These are phyloP conservation scores for Phytopythium helicoides DNA, from an alignment of 352 stramenopile genomes.

Conservation along the genomic window DNA sequence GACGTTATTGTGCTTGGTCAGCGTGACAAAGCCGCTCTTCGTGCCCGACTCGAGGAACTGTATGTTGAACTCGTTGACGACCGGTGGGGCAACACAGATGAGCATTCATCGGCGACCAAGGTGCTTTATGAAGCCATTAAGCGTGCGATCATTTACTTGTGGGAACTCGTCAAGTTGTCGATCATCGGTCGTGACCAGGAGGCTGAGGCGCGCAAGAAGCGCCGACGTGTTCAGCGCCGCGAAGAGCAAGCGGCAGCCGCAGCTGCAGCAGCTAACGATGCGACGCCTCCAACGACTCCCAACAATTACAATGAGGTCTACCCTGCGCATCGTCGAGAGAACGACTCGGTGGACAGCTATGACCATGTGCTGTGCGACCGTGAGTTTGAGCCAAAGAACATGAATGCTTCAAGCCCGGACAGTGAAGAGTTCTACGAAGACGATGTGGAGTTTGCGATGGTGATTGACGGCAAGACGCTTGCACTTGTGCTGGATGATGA, in stretches of 20 bases:
- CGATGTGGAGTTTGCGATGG: slow-evolving; percentile 86
- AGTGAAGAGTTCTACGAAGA: slow-evolving; percentile 67
- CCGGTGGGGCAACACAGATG: slow-evolving; percentile 78
- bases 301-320: slow-evolving; percentile 73
- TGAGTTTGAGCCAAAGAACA: slow-evolving; percentile 69
- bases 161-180: slow-evolving; percentile 62
- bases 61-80: slow-evolving; percentile 88
- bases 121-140: slow-evolving; percentile 81
- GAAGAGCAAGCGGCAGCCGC: slow-evolving; percentile 35
- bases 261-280: slow-evolving; percentile 16
- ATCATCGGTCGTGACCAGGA: slow-evolving; percentile 73
- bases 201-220: slow-evolving; percentile 65
- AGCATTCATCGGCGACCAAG: slow-evolving; percentile 70
- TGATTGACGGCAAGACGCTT: slow-evolving; percentile 88
- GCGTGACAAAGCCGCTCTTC: slow-evolving; percentile 73
- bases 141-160: slow-evolving; percentile 61
- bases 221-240: slow-evolving; percentile 45
- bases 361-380: slow-evolving; percentile 60
- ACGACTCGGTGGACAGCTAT: slow-evolving; percentile 55
- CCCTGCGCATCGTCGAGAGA: slow-evolving; percentile 35
- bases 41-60: slow-evolving; percentile 74
- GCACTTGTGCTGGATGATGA: slow-evolving; percentile 83
- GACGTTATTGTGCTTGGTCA: slow-evolving; percentile 86
- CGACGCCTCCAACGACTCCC: slow-evolving; percentile 29
- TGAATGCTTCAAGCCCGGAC: slow-evolving; percentile 24